Conservation (phyloP, 202 grass and related monocot genomes). For the Setaria viridis region DNA sequence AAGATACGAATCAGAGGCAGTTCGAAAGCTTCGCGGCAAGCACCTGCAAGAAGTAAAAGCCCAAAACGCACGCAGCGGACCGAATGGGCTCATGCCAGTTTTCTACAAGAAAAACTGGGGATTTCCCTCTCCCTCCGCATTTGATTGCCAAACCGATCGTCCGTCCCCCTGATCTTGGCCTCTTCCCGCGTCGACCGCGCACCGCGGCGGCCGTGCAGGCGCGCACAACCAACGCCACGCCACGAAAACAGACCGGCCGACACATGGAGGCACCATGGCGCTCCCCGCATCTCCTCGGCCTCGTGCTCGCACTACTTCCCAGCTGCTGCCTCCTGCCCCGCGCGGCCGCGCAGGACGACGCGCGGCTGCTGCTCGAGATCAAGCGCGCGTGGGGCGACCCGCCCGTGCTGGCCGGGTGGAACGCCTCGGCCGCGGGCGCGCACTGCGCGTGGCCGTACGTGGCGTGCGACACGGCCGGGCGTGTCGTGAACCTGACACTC, state of each 20-base stretch:
- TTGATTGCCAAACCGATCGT: not conserved
- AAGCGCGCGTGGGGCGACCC: slow-evolving; percentile 57
- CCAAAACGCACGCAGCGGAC: too few species aligned
- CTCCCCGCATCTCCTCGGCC: not conserved
- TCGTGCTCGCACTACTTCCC: slow-evolving; percentile 40
- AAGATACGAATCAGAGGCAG: not conserved
- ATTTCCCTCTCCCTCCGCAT: not conserved
- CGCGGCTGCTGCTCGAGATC: slow-evolving; percentile 50
- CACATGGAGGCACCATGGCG: slow-evolving; percentile 2
- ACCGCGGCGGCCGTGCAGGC: not conserved
- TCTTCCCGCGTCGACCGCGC: not conserved
- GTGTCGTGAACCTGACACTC: slow-evolving; percentile 49
- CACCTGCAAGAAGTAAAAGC: too few species aligned
- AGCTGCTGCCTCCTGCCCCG: slow-evolving; percentile 11
- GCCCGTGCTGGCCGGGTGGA: slow-evolving; percentile 47
- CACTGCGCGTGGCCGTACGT: slow-evolving; percentile 66
- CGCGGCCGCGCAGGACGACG: slow-evolving; percentile 56
- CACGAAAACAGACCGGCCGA: not conserved
- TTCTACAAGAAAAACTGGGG: not conserved
- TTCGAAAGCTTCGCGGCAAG: not conserved
- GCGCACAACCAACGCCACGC: not conserved
- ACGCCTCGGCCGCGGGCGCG: not conserved
- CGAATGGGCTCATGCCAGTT: too few species aligned
- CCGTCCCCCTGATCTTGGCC: not conserved
- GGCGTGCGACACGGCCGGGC: slow-evolving; percentile 40